Evolutionary conservation across 129 eudicot genomes (phyloP).

Genomic region (Saussurea involucrata): DNA sequence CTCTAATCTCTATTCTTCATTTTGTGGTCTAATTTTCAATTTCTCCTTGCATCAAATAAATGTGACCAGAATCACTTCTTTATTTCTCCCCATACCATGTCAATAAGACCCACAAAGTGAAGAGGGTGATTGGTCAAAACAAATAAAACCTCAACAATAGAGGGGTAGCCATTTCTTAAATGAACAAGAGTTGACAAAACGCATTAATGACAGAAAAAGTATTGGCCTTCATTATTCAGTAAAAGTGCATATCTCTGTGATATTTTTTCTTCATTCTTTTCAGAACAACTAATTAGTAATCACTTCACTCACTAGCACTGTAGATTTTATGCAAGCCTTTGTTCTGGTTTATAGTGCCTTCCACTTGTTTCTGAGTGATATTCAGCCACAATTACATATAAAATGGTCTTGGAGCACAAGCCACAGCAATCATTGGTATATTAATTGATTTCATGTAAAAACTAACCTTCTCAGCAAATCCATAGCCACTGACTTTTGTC

Average conservation of each 20-base stretch:
- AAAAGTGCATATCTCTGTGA: neutral
- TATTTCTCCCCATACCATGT: neutral
- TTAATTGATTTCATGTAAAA: neutral
- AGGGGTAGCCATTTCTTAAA: neutral
- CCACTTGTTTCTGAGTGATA: neutral
- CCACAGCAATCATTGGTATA: neutral
- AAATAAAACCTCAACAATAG: neutral
- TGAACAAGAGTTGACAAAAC: neutral
- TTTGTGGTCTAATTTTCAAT: neutral
- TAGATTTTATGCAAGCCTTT: neutral
- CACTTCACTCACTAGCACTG: neutral
- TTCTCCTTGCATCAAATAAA: neutral
- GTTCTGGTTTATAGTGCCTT: neutral
- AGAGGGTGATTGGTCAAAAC: neutral
- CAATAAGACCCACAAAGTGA: neutral
- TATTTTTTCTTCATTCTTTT: neutral
- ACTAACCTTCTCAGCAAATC: slow-evolving; percentile 89
- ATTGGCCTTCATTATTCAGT: neutral
- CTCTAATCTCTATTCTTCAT: neutral
- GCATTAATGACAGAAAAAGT: neutral
- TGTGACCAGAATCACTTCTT: neutral
- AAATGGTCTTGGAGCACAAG: neutral
- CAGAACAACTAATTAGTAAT: neutral
- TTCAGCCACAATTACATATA: neutral
- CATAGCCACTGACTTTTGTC: slow-evolving; percentile 68